Conservation (phyloP, 441 rosid species). For the Arabidopsis hybrid region DNA sequence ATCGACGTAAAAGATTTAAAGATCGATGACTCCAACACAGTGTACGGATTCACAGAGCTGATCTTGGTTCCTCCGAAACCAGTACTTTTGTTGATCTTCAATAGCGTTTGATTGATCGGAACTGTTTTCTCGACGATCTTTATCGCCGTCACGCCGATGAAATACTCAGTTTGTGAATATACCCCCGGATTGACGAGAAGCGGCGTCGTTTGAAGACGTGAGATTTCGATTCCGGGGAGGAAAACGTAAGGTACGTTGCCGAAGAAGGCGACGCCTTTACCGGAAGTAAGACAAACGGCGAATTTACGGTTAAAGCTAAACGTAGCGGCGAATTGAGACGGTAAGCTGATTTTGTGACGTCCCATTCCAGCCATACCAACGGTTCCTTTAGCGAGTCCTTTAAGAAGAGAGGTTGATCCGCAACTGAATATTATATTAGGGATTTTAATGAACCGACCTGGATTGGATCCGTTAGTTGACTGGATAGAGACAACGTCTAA, state of each 20-base stretch:
- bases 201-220: slow-evolving; percentile 54
- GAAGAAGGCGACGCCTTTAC: slow-evolving; percentile 49
- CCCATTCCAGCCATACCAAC: slow-evolving; percentile 48
- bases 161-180: slow-evolving; percentile 57
- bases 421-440: slow-evolving; percentile 30
- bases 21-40: slow-evolving; percentile 63
- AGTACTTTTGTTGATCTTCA: slow-evolving; percentile 48
- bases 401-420: slow-evolving; percentile 27
- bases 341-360: slow-evolving; percentile 33
- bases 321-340: slow-evolving; percentile 42
- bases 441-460: slow-evolving; percentile 21
- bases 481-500: slow-evolving; percentile 36
- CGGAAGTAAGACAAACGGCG: slow-evolving; percentile 31
- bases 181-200: slow-evolving; percentile 67
- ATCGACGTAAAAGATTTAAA: slow-evolving; percentile 54
- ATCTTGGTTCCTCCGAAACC: slow-evolving; percentile 82
- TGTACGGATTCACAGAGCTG: slow-evolving; percentile 79
- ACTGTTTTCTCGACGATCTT: slow-evolving; percentile 46
- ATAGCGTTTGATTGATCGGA: slow-evolving; percentile 50
- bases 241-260: slow-evolving; percentile 67
- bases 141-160: slow-evolving; percentile 58
- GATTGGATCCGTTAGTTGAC: slow-evolving; percentile 41
- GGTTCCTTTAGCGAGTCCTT: slow-evolving; percentile 42
- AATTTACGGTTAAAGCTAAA: slow-evolving; percentile 46
- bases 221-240: slow-evolving; percentile 59